These are phyloP conservation scores for Phialophora chinensis DNA, from an alignment of 2,329 filamentous ascomycete genomes.

Conservation along the genomic window DNA sequence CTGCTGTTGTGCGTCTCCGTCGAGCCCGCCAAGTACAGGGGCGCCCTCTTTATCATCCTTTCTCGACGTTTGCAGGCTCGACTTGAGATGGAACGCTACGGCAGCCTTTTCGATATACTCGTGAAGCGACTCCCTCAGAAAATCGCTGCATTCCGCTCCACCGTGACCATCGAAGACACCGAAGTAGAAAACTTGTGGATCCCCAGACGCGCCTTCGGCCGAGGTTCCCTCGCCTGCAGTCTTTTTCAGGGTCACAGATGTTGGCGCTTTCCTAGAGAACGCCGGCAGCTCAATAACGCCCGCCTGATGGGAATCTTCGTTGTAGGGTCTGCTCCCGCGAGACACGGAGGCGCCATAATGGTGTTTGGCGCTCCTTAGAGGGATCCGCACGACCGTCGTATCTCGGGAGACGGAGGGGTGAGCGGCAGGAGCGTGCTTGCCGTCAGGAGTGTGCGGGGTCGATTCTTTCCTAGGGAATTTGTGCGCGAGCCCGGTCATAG, in stretches of 20 bases:
- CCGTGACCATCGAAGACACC: slow-evolving; percentile 96
- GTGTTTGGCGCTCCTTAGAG: slow-evolving; percentile 89
- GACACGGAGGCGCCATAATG: slow-evolving; percentile 85
- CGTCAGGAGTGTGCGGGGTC: slow-evolving; percentile 70
- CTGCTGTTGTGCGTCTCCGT: slow-evolving; percentile 26
- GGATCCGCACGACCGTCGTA: slow-evolving; percentile 92
- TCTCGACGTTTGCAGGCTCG: slow-evolving; percentile 65
- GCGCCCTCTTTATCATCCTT: slow-evolving; percentile 20
- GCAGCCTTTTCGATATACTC: slow-evolving; percentile 86
- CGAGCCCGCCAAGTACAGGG: slow-evolving; percentile 16
- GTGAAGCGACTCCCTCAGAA: slow-evolving; percentile 82
- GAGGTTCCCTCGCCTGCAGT: slow-evolving; percentile 55
- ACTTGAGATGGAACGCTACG: slow-evolving; percentile 75
- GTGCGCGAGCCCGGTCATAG: slow-evolving; percentile 70
- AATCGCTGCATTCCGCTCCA: slow-evolving; percentile 84
- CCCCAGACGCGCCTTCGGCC: slow-evolving; percentile 76
- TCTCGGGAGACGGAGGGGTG: slow-evolving; percentile 70
- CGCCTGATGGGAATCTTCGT: slow-evolving; percentile 93
- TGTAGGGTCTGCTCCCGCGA: slow-evolving; percentile 82
- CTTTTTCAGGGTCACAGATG: slow-evolving; percentile 58
- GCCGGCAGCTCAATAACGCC: slow-evolving; percentile 92
- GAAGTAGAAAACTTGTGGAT: slow-evolving; percentile 98
- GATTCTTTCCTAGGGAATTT: slow-evolving; percentile 86
- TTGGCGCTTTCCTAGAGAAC: slow-evolving; percentile 82
- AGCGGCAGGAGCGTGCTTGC: slow-evolving; percentile 61